Evolutionary conservation across 2,329 filamentous ascomycete species (phyloP).

Genomic region (Cordyceps militaris): DNA sequence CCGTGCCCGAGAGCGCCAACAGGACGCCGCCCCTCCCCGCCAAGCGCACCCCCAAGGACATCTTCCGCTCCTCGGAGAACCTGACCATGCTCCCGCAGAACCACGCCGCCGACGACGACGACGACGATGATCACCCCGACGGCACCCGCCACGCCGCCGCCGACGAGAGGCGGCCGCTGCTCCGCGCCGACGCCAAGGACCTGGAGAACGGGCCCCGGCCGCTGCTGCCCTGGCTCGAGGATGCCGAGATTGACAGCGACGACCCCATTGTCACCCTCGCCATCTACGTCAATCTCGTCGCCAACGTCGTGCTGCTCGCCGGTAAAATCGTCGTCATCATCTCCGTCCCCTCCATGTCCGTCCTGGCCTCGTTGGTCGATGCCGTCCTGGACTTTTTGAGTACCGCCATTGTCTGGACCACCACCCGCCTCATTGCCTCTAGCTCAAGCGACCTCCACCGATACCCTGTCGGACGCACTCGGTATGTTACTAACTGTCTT

Average conservation of each 20-base stretch:
- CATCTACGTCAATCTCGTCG: slow-evolving; percentile 77
- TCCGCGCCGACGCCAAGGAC: slow-evolving; percentile 28
- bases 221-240: slow-evolving; percentile 62
- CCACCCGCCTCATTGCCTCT: slow-evolving; percentile 59
- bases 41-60: slow-evolving; percentile 75
- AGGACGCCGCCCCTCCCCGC: slow-evolving; percentile 39
- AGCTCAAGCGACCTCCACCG: slow-evolving; percentile 65
- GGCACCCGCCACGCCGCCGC: slow-evolving; percentile 28
- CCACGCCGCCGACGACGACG: slow-evolving; percentile 35
- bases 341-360: slow-evolving; percentile 73
- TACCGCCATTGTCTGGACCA: slow-evolving; percentile 74
- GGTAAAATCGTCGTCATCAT: slow-evolving; percentile 73
- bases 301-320: slow-evolving; percentile 67
- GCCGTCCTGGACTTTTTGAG: slow-evolving; percentile 74
- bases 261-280: slow-evolving; percentile 75
- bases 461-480: slow-evolving; percentile 69
- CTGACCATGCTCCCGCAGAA: slow-evolving; percentile 53
- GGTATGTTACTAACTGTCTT: slow-evolving; percentile 25
- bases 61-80: slow-evolving; percentile 70
- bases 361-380: slow-evolving; percentile 72
- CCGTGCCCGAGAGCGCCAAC: slow-evolving; percentile 7
- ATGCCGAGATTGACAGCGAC: slow-evolving; percentile 63
- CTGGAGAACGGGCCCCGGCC: slow-evolving; percentile 28
- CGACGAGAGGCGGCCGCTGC: slow-evolving; percentile 7
- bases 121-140: slow-evolving; percentile 39